These are phyloP conservation scores for Arctostaphylos glauca DNA, from an alignment of 148 eudicot genomes.

Conservation along the genomic window DNA sequence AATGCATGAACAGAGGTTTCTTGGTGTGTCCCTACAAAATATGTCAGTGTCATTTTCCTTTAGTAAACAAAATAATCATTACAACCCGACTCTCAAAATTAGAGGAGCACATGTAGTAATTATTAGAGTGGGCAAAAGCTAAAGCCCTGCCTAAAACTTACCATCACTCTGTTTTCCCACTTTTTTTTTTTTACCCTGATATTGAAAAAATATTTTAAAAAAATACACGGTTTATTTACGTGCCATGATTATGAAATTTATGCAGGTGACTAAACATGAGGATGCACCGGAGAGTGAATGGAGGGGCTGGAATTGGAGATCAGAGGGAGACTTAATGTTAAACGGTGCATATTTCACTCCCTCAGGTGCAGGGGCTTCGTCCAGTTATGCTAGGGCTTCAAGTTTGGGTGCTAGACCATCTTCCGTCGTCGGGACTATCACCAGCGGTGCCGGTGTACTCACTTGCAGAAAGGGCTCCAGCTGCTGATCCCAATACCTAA, in stretches of 20 bases:
- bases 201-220: not conserved
- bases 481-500: slow-evolving; percentile 33
- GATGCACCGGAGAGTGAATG: slow-evolving; percentile 58
- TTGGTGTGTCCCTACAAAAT: too few relatives aligned
- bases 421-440: slow-evolving; percentile 44
- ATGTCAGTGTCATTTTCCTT: too few relatives aligned
- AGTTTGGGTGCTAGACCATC: slow-evolving; percentile 69
- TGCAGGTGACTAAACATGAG: slow-evolving; percentile 70
- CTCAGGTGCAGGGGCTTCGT: slow-evolving; percentile 60
- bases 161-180: too few relatives aligned
- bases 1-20: too few relatives aligned
- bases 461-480: slow-evolving; percentile 54
- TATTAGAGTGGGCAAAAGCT: too few relatives aligned
- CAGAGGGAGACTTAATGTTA: slow-evolving; percentile 62
- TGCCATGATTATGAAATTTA: not conserved
- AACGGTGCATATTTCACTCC: slow-evolving; percentile 65
- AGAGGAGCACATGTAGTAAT: too few relatives aligned
- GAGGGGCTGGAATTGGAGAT: slow-evolving; percentile 74
- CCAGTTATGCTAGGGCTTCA: slow-evolving; percentile 67
- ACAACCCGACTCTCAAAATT: too few relatives aligned
- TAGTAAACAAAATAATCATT: too few relatives aligned
- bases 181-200: too few relatives aligned
- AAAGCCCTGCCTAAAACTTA: too few relatives aligned
- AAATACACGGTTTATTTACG: too few relatives aligned
- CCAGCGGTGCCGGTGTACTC: slow-evolving; percentile 53